Evolutionary conservation across 176 grass and related monocot species (phyloP), one percentile per base, ranked within the genome.

Genomic region (Thalia dealbata): DNA sequence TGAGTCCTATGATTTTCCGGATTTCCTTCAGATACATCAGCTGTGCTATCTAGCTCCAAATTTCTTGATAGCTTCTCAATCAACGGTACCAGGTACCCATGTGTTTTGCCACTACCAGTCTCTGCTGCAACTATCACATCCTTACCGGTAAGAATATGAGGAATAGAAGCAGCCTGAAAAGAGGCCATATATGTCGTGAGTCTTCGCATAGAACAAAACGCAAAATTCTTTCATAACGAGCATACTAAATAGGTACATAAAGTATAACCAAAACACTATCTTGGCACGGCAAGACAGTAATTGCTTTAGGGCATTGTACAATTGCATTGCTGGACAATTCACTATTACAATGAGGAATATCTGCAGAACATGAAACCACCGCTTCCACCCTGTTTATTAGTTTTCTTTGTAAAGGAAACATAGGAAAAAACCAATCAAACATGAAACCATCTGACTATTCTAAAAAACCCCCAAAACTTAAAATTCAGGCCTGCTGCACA

Each of bases 81-180:
- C 76, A 93, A 67, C 46, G 95, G 95, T 70, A 90, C 85, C 29
- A 97, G 84, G 67, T 97, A 97, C 43, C 95, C 87, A 74, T 97
- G 90, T 63, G 95, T 97, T 88, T 97, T 97, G 64, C 90, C 95
- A 41, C 95, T 93, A 56, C 90, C 90, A 75, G 95, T 97, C 73
- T 97, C 95, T 56, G 90, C 90, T 9, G 89, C 95, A 69, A 97
- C 59, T 82, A 92, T 76, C 70, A 97, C 95, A 73, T 97, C 90
- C 1, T 83, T 86, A 1, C 76, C 73, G 18, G 44, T 74, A 64
- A 92, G 85, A 84, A 97, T 69, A 78, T 86, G 90, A 58, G 90
- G 95, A 75, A 97, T 77, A 67, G 84, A 90, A 12, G 90, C 83
- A 83, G 85, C 95, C 95, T 97, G 83, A 56, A 46, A 74, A 46